Conservation (phyloP, 192 early-diverging fungal species). For the Endogone sp. region DNA sequence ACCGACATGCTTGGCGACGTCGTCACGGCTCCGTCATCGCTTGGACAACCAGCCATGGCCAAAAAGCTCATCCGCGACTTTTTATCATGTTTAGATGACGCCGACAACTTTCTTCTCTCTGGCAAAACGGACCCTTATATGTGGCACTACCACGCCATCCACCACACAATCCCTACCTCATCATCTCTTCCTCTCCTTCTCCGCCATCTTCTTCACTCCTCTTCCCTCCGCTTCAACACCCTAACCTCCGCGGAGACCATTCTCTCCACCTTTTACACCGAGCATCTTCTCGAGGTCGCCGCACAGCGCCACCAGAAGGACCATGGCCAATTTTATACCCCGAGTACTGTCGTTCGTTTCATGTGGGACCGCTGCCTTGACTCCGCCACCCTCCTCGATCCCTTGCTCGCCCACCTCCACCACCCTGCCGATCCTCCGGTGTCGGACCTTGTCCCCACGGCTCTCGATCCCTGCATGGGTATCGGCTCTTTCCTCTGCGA, state of each 20-base stretch:
- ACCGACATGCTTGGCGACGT: constrained; percentile 3
- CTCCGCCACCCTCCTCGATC: neutral
- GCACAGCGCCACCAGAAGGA: constrained; percentile 59
- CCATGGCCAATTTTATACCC: constrained; percentile 59
- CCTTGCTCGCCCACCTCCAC: neutral
- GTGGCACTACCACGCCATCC: constrained; percentile 13
- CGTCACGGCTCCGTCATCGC: constrained; percentile 1
- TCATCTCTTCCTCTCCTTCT: neutral
- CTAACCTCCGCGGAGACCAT: constrained; percentile 34
- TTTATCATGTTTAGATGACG: constrained; percentile 25
- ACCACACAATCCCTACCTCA: neutral
- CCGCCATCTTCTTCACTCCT: neutral
- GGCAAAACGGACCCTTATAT: constrained; percentile 23
- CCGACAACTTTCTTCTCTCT: constrained; percentile 31
- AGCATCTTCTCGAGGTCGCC: constrained; percentile 37
- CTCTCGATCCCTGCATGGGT: constrained; percentile 56
- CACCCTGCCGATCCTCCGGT: constrained; percentile 4
- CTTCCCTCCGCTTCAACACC: constrained; percentile 9
- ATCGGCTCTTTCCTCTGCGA: constrained; percentile 50
- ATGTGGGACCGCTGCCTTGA: constrained; percentile 48
- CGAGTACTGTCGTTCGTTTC: constrained; percentile 43
- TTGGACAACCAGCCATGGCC: neutral
- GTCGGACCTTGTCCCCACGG: constrained; percentile 12
- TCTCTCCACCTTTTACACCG: constrained; percentile 45
- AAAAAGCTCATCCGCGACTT: constrained; percentile 8